A percentile compares a stretch with the other conserved stretches of the same genome.
Evolutionary conservation across 805 yeast species (phyloP).

Genomic region (Lipomyces yamadae): DNA sequence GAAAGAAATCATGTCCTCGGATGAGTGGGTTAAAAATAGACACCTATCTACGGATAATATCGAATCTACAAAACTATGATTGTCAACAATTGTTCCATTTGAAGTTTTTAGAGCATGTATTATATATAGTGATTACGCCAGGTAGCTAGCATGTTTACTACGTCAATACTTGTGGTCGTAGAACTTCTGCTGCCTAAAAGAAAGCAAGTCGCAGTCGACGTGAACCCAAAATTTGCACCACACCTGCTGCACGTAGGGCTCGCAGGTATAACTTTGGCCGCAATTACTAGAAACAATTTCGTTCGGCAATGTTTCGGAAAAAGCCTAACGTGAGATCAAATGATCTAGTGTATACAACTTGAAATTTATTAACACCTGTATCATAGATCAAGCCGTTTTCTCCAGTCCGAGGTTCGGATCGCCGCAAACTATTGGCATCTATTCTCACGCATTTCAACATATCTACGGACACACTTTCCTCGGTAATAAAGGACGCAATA

Average conservation of each 20-base stretch:
- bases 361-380: neutral
- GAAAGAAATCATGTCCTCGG: slow-evolving; percentile 7
- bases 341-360: neutral
- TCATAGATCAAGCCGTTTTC: slow-evolving; percentile 68
- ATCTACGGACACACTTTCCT: slow-evolving; percentile 45
- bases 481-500: slow-evolving; percentile 50
- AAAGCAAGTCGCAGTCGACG: neutral
- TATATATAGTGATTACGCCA: neutral
- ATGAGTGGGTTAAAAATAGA: neutral
- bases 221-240: neutral
- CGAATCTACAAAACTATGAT: neutral
- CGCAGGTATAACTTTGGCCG: neutral
- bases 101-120: neutral
- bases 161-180: too few relatives aligned
- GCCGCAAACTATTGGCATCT: slow-evolving; percentile 57
- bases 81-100: neutral
- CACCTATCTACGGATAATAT: neutral
- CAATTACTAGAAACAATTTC: neutral
- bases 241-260: neutral
- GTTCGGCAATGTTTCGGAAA: slow-evolving; percentile 57
- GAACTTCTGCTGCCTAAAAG: too few relatives aligned
- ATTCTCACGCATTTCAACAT: slow-evolving; percentile 53
- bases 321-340: slow-evolving; percentile 49
- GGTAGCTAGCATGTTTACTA: too few relatives aligned
- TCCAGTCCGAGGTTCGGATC: slow-evolving; percentile 80